Evolutionary conservation across 257 asterid genomes (phyloP), one percentile per base, ranked within the genome.

Genomic region (Echites panduratus): DNA sequence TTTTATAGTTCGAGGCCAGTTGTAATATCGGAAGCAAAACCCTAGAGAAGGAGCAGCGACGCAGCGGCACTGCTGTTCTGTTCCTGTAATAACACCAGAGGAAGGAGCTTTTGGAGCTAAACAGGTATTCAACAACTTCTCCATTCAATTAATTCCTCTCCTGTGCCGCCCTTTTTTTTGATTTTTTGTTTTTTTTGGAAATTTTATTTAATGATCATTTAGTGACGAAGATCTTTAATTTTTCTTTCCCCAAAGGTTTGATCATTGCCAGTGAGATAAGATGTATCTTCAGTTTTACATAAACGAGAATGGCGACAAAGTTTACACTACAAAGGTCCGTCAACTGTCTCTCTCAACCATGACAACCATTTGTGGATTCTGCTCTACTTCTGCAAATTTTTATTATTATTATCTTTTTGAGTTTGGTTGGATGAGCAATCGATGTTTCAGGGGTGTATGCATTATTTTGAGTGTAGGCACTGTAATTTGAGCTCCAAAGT

Each of bases 271-370:
- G 26, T 38, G 24, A 62, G 26, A 35, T 32, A 83, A 73, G 66
- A 86, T 86, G 89, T 77, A 82, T 80, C 86, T 84, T 38, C 91
- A 86, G 52, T 80, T 74, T 12, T 86, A 86, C 64, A 84, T 86
- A n/a, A 86, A 86, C 74, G 91, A 86, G 2, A 84, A 82, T 2
- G 89, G 92, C 20, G 88, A 83, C 48, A 85, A 87, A 71, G 92
- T 87, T 68, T 87, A 87, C 82, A 87, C 92, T 40, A 87, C 92
- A 10, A 87, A 85, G 92, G 92, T 87, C 44, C 52, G 10, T 47
- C 32, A 5, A 43, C 32, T 50, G 26, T 2, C 57, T 66, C 8
- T 53, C 20, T 24, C 41, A 27, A 59, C 38, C 14, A 9, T 32
- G n/a, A n/a, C n/a, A n/a, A n/a, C n/a, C n/a, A n/a, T 48, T 50